Evolutionary conservation across 2,329 filamentous ascomycete species (phyloP).

Genomic region (Aureobasidium pullulans): DNA sequence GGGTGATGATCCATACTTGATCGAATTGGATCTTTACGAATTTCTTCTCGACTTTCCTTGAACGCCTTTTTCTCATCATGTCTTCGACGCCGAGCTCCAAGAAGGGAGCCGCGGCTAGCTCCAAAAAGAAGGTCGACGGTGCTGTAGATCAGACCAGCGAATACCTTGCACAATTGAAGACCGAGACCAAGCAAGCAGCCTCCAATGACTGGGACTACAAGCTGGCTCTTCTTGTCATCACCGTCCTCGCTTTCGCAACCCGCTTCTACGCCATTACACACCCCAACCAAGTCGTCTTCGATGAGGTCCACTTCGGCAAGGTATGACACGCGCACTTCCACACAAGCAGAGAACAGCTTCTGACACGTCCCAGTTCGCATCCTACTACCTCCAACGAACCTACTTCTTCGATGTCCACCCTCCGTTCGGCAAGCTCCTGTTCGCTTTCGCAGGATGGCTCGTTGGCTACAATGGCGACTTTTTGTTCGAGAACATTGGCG

Average conservation of each 20-base stretch:
- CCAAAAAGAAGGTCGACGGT: slow-evolving; percentile 15
- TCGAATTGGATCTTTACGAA: neutral
- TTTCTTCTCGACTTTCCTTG: neutral
- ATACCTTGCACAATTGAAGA: slow-evolving; percentile 33
- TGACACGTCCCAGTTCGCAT: slow-evolving; percentile 38
- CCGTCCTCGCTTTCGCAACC: slow-evolving; percentile 76
- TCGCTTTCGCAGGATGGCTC: slow-evolving; percentile 94
- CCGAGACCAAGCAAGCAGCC: slow-evolving; percentile 22
- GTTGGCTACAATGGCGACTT: slow-evolving; percentile 96
- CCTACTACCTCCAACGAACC: slow-evolving; percentile 84
- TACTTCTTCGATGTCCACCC: slow-evolving; percentile 99
- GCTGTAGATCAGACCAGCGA: slow-evolving; percentile 32
- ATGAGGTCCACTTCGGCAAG: slow-evolving; percentile 99
- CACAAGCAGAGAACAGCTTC: neutral
- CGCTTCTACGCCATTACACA: slow-evolving; percentile 95
- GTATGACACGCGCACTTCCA: slow-evolving; percentile 40
- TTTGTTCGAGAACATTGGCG: slow-evolving; percentile 98
- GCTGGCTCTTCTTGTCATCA: slow-evolving; percentile 69
- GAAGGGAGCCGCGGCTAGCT: slow-evolving; percentile 11
- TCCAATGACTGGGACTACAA: slow-evolving; percentile 69
- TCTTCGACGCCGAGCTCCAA: slow-evolving; percentile 13
- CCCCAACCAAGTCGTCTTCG: slow-evolving; percentile 94
- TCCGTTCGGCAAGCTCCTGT: slow-evolving; percentile 95
- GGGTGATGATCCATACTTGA: neutral
- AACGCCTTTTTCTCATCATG: neutral